A percentile compares a stretch with the other conserved stretches of the same genome.
These are phyloP conservation scores for Neofusicoccum cordaticola DNA, from an alignment of 2,329 filamentous ascomycete genomes.

Conservation along the genomic window DNA sequence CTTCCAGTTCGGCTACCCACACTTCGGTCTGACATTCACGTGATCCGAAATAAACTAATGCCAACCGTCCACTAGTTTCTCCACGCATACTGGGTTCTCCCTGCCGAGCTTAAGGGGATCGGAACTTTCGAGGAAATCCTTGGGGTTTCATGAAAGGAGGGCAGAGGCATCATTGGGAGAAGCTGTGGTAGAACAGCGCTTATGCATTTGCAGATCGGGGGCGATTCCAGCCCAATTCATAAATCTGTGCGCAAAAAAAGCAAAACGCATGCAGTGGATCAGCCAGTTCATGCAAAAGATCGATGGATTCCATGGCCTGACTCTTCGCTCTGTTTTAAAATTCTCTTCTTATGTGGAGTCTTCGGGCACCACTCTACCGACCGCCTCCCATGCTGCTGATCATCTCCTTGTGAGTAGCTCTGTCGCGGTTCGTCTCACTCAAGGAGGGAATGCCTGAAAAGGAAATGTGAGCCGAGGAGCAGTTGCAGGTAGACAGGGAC, in stretches of 20 bases:
- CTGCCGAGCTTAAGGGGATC: too few species aligned
- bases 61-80: background rate
- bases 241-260: background rate
- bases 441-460: constrained; percentile 65
- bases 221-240: background rate
- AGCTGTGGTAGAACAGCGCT: background rate
- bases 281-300: background rate
- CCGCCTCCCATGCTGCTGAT: constrained; percentile 56
- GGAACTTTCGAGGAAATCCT: background rate
- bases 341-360: background rate
- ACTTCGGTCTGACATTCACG: background rate
- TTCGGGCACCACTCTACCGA: constrained; percentile 6
- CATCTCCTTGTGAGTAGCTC: constrained; percentile 83
- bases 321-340: background rate
- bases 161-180: background rate
- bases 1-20: background rate
- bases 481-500: background rate
- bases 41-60: background rate
- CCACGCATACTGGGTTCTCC: background rate
- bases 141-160: background rate
- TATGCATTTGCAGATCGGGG: background rate
- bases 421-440: constrained; percentile 79
- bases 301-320: background rate
- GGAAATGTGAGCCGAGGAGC: constrained; percentile 9
- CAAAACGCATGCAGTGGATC: background rate